These are phyloP conservation scores for Globisporangium camurandrum DNA, from an alignment of 352 stramenopile genomes.

Conservation along the genomic window DNA sequence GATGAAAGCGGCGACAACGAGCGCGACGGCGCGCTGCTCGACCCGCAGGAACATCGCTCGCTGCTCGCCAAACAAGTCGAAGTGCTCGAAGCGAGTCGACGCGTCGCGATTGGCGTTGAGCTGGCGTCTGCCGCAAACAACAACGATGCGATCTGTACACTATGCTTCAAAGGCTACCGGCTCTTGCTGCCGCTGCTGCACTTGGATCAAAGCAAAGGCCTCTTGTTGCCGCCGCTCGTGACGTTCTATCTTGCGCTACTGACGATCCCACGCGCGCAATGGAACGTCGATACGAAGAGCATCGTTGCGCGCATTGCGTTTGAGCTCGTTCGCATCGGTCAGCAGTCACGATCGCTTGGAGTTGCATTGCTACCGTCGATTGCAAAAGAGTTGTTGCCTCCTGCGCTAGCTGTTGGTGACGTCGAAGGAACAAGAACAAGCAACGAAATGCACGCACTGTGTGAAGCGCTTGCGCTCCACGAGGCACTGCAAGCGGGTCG, in stretches of 20 bases:
- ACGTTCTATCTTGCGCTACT: conserved; percentile 43
- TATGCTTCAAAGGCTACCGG: conserved; percentile 67
- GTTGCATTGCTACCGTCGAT: conserved; percentile 17
- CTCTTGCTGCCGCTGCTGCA: conserved; percentile 61
- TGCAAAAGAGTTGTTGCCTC: conserved; percentile 2
- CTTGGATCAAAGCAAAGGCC: conserved; percentile 26
- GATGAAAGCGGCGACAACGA: conserved; percentile 35
- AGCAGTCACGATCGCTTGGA: conserved; percentile 15
- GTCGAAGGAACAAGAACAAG: background rate
- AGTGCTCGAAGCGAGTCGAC: conserved; percentile 33
- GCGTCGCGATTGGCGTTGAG: conserved; percentile 53
- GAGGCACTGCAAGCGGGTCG: conserved; percentile 5
- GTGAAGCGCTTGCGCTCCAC: conserved; percentile 4
- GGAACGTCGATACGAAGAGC: conserved; percentile 41
- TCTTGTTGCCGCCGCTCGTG: conserved; percentile 44
- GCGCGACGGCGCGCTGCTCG: conserved; percentile 31
- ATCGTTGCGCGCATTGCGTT: conserved; percentile 48
- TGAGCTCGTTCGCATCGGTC: conserved; percentile 45
- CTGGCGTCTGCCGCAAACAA: conserved; percentile 46
- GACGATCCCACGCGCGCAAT: conserved; percentile 16
- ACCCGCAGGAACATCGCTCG: conserved; percentile 20
- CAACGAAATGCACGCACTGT: conserved; percentile 10
- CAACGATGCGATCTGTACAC: conserved; percentile 30
- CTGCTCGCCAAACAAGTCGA: conserved; percentile 29
- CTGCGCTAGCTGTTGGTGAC: background rate